Base-by-base conservation (phyloP, 345 rosid genomes). In the Schrenkiella parvula region DNA sequence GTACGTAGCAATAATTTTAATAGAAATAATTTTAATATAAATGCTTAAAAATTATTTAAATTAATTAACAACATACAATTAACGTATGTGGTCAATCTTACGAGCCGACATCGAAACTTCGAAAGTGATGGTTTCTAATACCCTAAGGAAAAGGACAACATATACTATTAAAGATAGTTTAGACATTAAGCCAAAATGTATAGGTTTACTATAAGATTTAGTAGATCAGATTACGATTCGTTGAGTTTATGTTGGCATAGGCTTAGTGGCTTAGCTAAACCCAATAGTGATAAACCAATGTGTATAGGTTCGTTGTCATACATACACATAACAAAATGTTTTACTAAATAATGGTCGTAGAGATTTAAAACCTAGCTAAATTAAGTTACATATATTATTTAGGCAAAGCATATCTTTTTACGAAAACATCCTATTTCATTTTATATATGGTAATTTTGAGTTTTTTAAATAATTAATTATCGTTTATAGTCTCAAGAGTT, bases 81-180 rank as follows among this genome's bases (percentile, higher is more conserved):
- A 70, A 63, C 23, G 78, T 67, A 59, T 31, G 73, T 67, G 73
- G 55, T 74, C 61, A 50, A 34, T 67, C 78, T 66, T 67, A 42
- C 52, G 14, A 75, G 56, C 53, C 56, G 46, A 66, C 78, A 74
- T 15, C 28, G 55, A 50, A 67, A 50, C 55, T 41, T 51, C 41
- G 73, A 74, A 67, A 59, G 68, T 50, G 73, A 67, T 67, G 32
- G 61, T 74, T 61, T 74, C 44, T 39, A 74, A 67, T 58, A 51
- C 54, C 61, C 19, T 73, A 50, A 51, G 31, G 51, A 65, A 53
- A 55, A 46, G 19, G 58, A 73, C 64, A 56, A 2, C 47, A 58
- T 29, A 29, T 48, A 31, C 35, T 26, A 66, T 13, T 47, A 21
- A n/a, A 22, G 43, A 26, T 50, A 56, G 66, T 19, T 73, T 47